Conservation (phyloP, 768 basidiomycete species). For the Amyloporia xantha region DNA sequence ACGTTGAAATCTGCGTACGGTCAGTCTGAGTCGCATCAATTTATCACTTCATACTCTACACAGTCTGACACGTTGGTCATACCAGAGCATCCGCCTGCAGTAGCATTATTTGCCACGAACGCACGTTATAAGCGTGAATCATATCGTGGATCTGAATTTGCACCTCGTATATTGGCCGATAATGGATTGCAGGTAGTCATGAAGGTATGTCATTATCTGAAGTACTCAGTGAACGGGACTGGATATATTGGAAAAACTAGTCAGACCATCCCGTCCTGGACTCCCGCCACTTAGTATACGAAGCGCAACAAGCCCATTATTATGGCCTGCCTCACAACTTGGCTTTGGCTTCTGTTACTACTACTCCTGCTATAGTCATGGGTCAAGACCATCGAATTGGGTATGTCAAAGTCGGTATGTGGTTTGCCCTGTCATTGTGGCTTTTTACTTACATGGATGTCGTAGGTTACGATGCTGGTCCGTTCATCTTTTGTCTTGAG, state of each 20-base stretch:
- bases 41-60: neutral
- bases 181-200: constrained; percentile 50
- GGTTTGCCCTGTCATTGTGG: neutral
- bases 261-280: constrained; percentile 48
- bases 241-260: constrained; percentile 3
- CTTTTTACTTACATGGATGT: neutral
- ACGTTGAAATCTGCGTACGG: constrained; percentile 65
- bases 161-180: constrained; percentile 51
- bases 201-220: constrained; percentile 35
- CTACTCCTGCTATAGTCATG: constrained; percentile 60
- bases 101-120: constrained; percentile 78
- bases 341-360: constrained; percentile 62
- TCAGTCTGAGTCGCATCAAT: neutral
- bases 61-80: neutral
- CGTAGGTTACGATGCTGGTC: constrained; percentile 5
- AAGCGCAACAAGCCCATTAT: constrained; percentile 58
- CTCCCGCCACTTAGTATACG: constrained; percentile 45
- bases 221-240: neutral
- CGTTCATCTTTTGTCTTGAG: neutral
- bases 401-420: constrained; percentile 47
- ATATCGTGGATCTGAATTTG: constrained; percentile 60
- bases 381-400: constrained; percentile 45
- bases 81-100: constrained; percentile 51
- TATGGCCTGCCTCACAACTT: constrained; percentile 58
- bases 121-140: constrained; percentile 62